Evolutionary conservation across 345 rosid species (phyloP), one percentile per base, ranked within the genome.

Genomic region (Zanthoxylum bungeanum): DNA sequence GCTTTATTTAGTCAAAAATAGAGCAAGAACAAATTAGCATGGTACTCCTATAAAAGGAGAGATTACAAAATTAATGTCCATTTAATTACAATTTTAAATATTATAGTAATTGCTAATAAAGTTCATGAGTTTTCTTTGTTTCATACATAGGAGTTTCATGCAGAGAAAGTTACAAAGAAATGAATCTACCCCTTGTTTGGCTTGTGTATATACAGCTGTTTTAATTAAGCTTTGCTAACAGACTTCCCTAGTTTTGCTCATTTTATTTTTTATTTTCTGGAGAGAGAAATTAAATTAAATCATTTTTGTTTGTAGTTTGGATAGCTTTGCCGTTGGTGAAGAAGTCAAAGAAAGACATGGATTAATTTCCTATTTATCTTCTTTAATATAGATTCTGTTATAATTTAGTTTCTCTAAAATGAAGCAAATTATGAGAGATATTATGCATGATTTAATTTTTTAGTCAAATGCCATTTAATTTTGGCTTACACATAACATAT

Each of bases 271-370:
- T 17, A 19, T 1, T 28, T 25, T 40, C 19, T 30, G 11, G 27
- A 28, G 72, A 55, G 73, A 69, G 9, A 56, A 19, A 52, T 24
- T 21, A 19, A 39, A 40, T 53, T 25, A 21, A 39, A 40, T 1
- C 37, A 0, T 42, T 59, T n/a, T 33, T 47, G 14, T 52, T 42
- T 60, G 46, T 21, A 44, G 58, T 46, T 66, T 16, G 42, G 64
- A 65, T 64, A 57, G 21, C 19, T 21, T 31, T 31, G 31, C 44
- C 19, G 51, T 55, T 62, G 61, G 67, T 68, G 70, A 78, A 70
- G 34, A 78, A 73, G 72, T 64, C 75, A 72, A 73, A 47, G 31
- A 51, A 51, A n/a, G 9, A 62, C 34, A n/a, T 55, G 19, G 17
- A 56, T n/a, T n/a, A n/a, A n/a, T 63, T 28, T 67, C 52, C 47